Base-by-base conservation (phyloP, 805 yeast species). In the Helenozyma baotianmanensis region DNA sequence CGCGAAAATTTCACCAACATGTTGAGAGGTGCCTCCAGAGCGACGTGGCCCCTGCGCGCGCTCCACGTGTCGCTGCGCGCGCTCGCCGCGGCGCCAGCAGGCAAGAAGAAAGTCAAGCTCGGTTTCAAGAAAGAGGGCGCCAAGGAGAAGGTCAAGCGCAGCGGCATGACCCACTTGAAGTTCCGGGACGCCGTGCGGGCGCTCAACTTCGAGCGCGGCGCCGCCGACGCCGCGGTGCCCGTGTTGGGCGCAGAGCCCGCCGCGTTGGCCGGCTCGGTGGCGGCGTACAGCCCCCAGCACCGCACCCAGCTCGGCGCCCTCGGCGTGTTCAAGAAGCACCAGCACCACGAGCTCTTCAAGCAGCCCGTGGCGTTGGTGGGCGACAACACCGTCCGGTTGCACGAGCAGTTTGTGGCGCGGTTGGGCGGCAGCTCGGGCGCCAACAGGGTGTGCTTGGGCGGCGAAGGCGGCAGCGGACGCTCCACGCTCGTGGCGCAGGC, bases 401-500 rank as follows among this genome's bases (percentile, higher is more conserved):
- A 76, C 9, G 45, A 60, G 15, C 50, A 60, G 1, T 56, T 78
- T 28, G 49, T 78, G 9, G 38, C 58, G 12, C 54, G 56, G 6
- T 53, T 72, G 16, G 40, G 47, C 3, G 31, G 38, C 0, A 29
- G 63, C 0, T 50, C 72, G 1, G 47, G 45, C 10, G 43, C 58
- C 9, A 81, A 77, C 50, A 68, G 81, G 46, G 47, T 72, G 19
- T 62, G 79, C 19, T 40, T 86, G n/a, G 54, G 74, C 14, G 95
- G 95, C 26, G 79, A 72, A 35, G 60, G 74, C 27, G 96, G 96
- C 30, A 69, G 74, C 9, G 97, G 97, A 6, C 89, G 88, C 62
- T 74, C 90, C 3, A 75, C 86, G 0, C 50, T 80, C 23, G 48
- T 88, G 29, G 57, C 89, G 0, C 96, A 88, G 56, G 66, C 80